Conservation (phyloP, 2,329 filamentous ascomycete species). For the Ophiosphaerella herpotricha region DNA sequence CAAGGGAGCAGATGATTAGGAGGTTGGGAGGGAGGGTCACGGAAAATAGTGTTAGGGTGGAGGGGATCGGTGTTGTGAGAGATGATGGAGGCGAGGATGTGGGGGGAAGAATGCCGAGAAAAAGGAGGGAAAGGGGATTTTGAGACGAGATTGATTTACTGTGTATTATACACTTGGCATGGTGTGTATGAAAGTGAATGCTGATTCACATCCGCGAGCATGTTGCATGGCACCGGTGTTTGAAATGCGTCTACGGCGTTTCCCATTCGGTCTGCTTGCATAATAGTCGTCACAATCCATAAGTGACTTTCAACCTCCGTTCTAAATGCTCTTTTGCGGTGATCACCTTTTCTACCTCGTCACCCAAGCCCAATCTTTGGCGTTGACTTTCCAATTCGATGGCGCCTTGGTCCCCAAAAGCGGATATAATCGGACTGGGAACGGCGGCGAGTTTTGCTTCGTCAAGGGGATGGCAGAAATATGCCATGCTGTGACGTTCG, state of each 20-base stretch:
- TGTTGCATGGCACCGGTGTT: slow-evolving; percentile 22
- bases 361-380: slow-evolving; percentile 50
- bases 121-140: slow-evolving; percentile 28
- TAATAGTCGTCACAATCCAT: slow-evolving; percentile 46
- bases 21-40: slow-evolving; percentile 43
- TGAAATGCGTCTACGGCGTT: neutral
- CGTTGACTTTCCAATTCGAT: slow-evolving; percentile 41
- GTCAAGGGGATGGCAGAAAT: slow-evolving; percentile 67
- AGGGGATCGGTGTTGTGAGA: slow-evolving; percentile 40
- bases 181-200: neutral
- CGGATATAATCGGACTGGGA: slow-evolving; percentile 56
- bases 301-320: slow-evolving; percentile 62
- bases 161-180: too few species aligned
- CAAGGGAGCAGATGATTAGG: slow-evolving; percentile 43
- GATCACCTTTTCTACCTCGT: slow-evolving; percentile 48
- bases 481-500: slow-evolving; percentile 63
- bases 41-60: slow-evolving; percentile 29
- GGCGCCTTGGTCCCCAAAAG: slow-evolving; percentile 41
- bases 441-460: slow-evolving; percentile 59
- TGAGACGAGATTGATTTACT: neutral
- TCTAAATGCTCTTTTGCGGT: slow-evolving; percentile 65
- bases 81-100: slow-evolving; percentile 35
- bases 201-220: neutral
- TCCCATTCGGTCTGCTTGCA: too few species aligned
- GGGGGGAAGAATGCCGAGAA: slow-evolving; percentile 29